Evolutionary conservation across 768 basidiomycete species (phyloP).

Genomic region (Mycena vitilis): DNA sequence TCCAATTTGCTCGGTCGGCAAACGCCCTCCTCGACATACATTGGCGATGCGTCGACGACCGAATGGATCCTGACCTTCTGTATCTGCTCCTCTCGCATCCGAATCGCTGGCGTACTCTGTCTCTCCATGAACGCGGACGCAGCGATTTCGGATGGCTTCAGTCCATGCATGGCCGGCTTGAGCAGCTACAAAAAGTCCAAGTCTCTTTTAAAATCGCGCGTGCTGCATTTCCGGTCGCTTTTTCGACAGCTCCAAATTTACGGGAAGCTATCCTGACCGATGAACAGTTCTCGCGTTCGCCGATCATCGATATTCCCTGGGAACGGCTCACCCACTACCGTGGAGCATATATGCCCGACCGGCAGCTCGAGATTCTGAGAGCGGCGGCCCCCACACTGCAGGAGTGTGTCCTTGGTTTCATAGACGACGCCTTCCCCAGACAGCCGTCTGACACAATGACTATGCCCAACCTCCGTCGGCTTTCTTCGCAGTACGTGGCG

Average conservation of each 20-base stretch:
- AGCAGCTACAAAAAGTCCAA: not conserved
- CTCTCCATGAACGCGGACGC: not conserved
- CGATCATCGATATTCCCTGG: not conserved
- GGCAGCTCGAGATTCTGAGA: not conserved
- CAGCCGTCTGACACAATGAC: too few relatives aligned
- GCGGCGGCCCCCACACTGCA: not conserved
- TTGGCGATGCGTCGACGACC: not conserved
- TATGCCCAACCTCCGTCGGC: not conserved
- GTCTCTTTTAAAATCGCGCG: not conserved
- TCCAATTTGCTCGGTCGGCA: too few relatives aligned
- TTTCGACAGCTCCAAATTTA: not conserved
- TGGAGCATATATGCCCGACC: not conserved
- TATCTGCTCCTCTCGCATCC: not conserved
- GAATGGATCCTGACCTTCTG: not conserved
- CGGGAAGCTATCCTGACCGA: not conserved
- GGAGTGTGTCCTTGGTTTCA: not conserved
- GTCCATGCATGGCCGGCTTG: not conserved
- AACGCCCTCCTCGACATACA: too few relatives aligned
- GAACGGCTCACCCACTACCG: not conserved
- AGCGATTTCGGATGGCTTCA: not conserved
- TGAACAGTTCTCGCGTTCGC: not conserved
- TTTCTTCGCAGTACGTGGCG: not conserved
- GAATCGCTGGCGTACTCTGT: not conserved
- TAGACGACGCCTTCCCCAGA: too few relatives aligned
- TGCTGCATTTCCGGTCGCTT: not conserved